Percentiles rank a stretch among this genome's conserved stretches.
These are phyloP conservation scores for Coemansia sp. DNA, from an alignment of 192 early-diverging fungal genomes.

Conservation along the genomic window DNA sequence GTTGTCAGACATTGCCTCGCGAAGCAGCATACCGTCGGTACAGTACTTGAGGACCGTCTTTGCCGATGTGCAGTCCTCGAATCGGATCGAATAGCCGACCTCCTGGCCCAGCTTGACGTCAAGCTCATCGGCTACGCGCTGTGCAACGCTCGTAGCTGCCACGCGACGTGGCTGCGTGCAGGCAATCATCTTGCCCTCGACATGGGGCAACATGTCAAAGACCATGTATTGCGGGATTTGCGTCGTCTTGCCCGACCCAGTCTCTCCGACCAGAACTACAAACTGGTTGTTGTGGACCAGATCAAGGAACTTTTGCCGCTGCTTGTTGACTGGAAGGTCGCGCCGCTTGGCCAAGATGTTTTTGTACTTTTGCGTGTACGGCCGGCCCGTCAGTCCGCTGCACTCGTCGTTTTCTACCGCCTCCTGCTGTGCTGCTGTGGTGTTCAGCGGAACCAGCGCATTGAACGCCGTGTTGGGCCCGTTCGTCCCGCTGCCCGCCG, in stretches of 20 bases:
- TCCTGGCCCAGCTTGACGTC: constrained; percentile 89
- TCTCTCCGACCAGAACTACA: constrained; percentile 95
- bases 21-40: constrained; percentile 97
- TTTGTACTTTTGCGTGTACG: constrained; percentile 82
- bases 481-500: neutral
- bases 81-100: constrained; percentile 98
- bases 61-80: constrained; percentile 95
- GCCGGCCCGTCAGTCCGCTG: constrained; percentile 83
- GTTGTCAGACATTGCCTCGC: constrained; percentile 88
- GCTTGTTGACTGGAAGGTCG: constrained; percentile 92
- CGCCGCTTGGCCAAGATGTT: constrained; percentile 86
- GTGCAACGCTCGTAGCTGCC: constrained; percentile 98
- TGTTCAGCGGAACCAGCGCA: constrained; percentile 35
- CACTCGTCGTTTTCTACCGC: constrained; percentile 67
- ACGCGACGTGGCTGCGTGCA: constrained; percentile 99
- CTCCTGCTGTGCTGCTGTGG: constrained; percentile 83
- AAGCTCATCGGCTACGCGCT: constrained; percentile 97
- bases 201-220: constrained; percentile 88
- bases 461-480: constrained; percentile 31
- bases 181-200: constrained; percentile 90
- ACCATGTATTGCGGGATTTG: constrained; percentile 98
- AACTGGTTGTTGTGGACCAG: constrained; percentile 94
- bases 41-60: constrained; percentile 96
- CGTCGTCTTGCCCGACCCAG: constrained; percentile 98
- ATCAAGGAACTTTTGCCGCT: constrained; percentile 89